phyloP scores from a whole-genome alignment of 2,329 filamentous ascomycete genomes.

The Fusarium nisikadoi region DNA sequence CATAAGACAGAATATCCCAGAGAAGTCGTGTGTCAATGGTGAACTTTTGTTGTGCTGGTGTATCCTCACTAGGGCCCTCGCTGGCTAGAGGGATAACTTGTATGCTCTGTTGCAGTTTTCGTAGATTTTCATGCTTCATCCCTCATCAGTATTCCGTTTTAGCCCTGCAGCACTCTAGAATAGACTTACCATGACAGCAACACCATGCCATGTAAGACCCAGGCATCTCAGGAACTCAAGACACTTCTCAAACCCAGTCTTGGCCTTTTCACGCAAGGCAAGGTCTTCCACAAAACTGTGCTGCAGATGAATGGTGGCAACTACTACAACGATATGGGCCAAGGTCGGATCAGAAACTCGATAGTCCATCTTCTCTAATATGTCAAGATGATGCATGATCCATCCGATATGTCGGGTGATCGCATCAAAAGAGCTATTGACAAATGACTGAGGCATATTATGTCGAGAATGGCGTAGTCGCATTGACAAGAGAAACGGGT shows the following conservation, averaged over 20 bases:
- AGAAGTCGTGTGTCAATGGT: not conserved
- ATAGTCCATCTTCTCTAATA: not conserved
- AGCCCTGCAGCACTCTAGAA: accelerated
- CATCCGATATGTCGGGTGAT: not conserved
- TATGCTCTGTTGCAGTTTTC: not conserved
- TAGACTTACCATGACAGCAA: not conserved
- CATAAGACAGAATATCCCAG: not conserved
- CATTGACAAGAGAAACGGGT: not conserved
- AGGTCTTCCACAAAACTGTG: not conserved
- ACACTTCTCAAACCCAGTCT: not conserved
- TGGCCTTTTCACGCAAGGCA: not conserved
- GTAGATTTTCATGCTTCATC: not conserved
- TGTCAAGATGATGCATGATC: not conserved
- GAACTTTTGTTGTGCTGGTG: not conserved
- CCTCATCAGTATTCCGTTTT: accelerated
- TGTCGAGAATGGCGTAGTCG: not conserved
- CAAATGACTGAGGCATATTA: not conserved
- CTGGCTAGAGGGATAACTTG: not conserved
- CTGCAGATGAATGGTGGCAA: not conserved
- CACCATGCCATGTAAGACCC: not conserved
- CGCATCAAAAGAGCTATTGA: not conserved
- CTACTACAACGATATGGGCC: not conserved
- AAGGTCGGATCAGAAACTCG: not conserved
- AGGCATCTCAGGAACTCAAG: not conserved
- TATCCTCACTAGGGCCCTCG: accelerated